These are phyloP conservation scores for Neoboletus brunneissimus DNA, from an alignment of 768 basidiomycete genomes.

Conservation along the genomic window DNA sequence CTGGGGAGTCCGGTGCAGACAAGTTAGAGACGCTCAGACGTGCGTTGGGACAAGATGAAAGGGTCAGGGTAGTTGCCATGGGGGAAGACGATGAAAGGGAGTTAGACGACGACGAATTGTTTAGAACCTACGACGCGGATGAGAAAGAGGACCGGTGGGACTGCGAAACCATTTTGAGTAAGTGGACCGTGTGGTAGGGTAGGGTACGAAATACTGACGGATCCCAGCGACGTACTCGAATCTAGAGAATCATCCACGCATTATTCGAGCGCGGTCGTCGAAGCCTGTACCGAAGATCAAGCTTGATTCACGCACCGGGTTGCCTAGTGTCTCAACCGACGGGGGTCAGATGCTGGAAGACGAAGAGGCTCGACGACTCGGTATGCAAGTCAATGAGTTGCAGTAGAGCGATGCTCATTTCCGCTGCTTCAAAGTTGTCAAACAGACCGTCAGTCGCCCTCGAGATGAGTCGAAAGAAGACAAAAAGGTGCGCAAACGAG, in stretches of 20 bases:
- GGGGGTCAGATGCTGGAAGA: slow-evolving; percentile 20
- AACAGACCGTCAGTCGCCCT: slow-evolving; percentile 60
- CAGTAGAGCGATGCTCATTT: background rate
- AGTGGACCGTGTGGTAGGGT: slow-evolving; percentile 29
- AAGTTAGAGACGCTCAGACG: slow-evolving; percentile 80
- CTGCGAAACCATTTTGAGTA: slow-evolving; percentile 92
- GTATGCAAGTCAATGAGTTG: slow-evolving; percentile 19
- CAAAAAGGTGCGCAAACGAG: slow-evolving; percentile 69
- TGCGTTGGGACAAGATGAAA: slow-evolving; percentile 69
- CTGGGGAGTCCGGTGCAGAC: slow-evolving; percentile 67
- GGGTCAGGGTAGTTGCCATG: slow-evolving; percentile 44
- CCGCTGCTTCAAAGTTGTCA: slow-evolving; percentile 3
- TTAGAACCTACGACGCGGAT: slow-evolving; percentile 35
- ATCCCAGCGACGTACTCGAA: slow-evolving; percentile 89
- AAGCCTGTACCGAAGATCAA: slow-evolving; percentile 59
- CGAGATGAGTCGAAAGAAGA: slow-evolving; percentile 76
- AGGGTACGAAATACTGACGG: slow-evolving; percentile 7
- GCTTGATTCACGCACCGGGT: slow-evolving; percentile 73
- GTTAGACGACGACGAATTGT: slow-evolving; percentile 42
- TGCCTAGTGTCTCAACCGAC: slow-evolving; percentile 53
- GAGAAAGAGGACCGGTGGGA: slow-evolving; percentile 86
- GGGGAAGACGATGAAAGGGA: slow-evolving; percentile 48
- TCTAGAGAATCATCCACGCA: slow-evolving; percentile 91
- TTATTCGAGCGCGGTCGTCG: slow-evolving; percentile 67
- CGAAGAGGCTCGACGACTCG: slow-evolving; percentile 21